Evolutionary conservation across 371 early-diverging fungal species (phyloP).

Genomic region (Mucor mucedo): DNA sequence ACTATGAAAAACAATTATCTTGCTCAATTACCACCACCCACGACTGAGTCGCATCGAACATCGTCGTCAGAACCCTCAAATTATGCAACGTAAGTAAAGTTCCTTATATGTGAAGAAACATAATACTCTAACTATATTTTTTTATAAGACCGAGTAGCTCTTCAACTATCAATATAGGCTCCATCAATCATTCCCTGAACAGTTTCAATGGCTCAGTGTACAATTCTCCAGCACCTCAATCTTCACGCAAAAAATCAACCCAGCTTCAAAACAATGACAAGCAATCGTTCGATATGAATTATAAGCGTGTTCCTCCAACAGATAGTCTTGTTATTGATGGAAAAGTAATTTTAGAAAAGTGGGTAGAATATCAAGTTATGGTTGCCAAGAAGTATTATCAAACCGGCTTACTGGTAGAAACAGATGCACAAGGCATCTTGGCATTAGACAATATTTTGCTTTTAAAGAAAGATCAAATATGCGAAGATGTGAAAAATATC

Average conservation of each 20-base stretch:
- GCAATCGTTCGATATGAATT: constrained; percentile 17
- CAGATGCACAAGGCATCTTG: constrained; percentile 17
- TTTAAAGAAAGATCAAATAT: constrained; percentile 20
- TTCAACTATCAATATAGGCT: constrained; percentile 14
- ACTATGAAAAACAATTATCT: constrained; percentile 14
- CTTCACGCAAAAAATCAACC: constrained; percentile 17
- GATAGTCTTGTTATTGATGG: constrained; percentile 19
- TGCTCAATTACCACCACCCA: constrained; percentile 15
- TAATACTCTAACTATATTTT: constrained; percentile 10
- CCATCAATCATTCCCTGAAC: constrained; percentile 14
- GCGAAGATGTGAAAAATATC: constrained; percentile 17
- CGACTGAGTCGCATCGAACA: constrained; percentile 15
- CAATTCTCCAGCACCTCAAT: constrained; percentile 16
- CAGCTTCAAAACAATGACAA: constrained; percentile 18
- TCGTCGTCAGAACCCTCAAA: constrained; percentile 14
- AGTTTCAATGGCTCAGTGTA: constrained; percentile 15
- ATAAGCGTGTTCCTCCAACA: constrained; percentile 18
- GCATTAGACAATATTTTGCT: constrained; percentile 19
- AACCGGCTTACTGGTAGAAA: constrained; percentile 14
- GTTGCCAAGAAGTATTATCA: constrained; percentile 16
- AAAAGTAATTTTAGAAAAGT: constrained; percentile 22
- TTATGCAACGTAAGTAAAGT: constrained; percentile 17
- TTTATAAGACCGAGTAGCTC: constrained; percentile 13
- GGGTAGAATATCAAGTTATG: constrained; percentile 19
- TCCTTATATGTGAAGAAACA: constrained; percentile 10